Evolutionary conservation across 2,329 filamentous ascomycete genomes (phyloP), one percentile per base, ranked within the genome.

Genomic region (Colletotrichum sp.): DNA sequence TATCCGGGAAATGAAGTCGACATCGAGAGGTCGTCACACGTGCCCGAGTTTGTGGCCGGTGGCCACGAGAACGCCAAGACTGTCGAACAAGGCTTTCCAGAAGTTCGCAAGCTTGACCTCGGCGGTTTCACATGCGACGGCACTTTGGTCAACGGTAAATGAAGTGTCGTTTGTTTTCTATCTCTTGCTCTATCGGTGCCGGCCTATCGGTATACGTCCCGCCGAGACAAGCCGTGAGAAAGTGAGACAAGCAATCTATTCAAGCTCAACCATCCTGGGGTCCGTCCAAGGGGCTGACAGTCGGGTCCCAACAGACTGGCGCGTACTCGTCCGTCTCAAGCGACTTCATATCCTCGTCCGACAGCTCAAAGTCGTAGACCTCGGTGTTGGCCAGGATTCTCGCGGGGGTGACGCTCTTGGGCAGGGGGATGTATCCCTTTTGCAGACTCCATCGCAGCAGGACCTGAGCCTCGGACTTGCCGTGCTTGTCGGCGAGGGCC

Each of bases 401-500:
- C 34, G 89, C 90, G 0, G 92, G 89, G 6, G 91, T 93, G 66
- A 93, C 93, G 76, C 92, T 95, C 89, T 96, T 96, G 26, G 94
- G 93, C 76, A 96, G 86, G 62, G 94, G 94, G 39, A 94, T 89
- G 83, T 91, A 92, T 6, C 91, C 93, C 85, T 95, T 96, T 85
- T 98, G 94, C 84, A 98, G 84, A 79, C 94, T 94, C 90, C 95
- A 98, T 78, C 95, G 90, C 66, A 98, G 86, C 80, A 98, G 84
- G 12, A 98, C 86, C 88, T 98, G 96, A 12, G 94, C 93, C 75
- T 93, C 91, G 9, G 91, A 91, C 86, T 94, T 96, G 78, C 88
- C 88, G 83, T 97, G 91, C 86, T 95, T 96, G 80, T 93, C 87
- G 1, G 93, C 91, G 72, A 98, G 85, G 16, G 87, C 87, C 75